Base-by-base conservation (phyloP, 352 stramenopile genomes). In the Globisporangium echinulatum region DNA sequence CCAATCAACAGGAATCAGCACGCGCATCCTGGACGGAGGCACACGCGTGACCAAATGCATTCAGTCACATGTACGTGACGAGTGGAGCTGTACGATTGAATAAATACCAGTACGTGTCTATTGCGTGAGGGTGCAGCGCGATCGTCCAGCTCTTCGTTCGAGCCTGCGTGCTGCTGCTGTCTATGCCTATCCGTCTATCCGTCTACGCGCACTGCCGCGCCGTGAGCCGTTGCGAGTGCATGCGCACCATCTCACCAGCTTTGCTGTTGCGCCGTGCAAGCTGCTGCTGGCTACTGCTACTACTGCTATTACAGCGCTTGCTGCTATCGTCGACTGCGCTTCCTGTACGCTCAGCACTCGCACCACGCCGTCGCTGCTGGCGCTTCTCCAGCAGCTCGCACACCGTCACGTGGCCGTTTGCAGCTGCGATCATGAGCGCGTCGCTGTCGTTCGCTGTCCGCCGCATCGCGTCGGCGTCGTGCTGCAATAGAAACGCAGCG, bases 391-490 rank as follows among this genome's bases (percentile, higher is more conserved):
- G 72, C 47, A 92, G 54, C 52, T 85, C 79, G 61, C 79, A 90
- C 55, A 92, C 76, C 19, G 67, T 70, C 40, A 71, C 61, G 60
- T 90, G 75, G 54, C 76, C 82, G 59, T 90, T 86, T 54, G 74
- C 74, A 33, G 79, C 66, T 2, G 82, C 82, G 56, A 92, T 90
- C 79, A 84, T 82, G 54, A 90, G 70, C 3, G 78, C 79, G 50
- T 92, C 79, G 62, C 79, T 92, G 63, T 86, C 78, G 64, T 85
- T 87, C 64, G 84, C 87, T 60, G 82, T 90, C 61, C 76, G 75
- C 56, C 85, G 83, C 59, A 81, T 67, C 0, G 74, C 77, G 61
- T 90, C 77, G 1, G 80, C 82, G 51, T 85, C 56, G 62, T 88
- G 74, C n/a, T 75, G 70, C 47, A 92, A 54, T 52, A 92, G 55